Evolutionary conservation across 1,139 yeast genomes (phyloP).

Genomic region (Lipomyces yarrowii): DNA sequence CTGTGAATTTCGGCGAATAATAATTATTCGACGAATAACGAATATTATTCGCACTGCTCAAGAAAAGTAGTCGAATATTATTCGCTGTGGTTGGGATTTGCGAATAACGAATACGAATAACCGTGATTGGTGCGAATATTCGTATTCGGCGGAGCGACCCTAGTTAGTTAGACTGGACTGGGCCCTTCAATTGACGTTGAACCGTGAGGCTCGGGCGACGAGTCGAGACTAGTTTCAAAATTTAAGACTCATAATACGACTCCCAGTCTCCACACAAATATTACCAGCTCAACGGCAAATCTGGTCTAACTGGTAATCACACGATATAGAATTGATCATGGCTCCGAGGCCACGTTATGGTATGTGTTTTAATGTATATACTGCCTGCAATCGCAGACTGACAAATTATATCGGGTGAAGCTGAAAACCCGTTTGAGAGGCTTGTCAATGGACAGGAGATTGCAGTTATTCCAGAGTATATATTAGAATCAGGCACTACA

Average conservation of each 20-base stretch:
- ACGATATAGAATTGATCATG: not conserved
- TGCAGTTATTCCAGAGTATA: constrained; percentile 74
- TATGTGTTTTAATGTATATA: not conserved
- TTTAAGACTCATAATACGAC: not conserved
- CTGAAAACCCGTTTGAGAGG: constrained; percentile 69
- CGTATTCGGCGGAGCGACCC: too few relatives aligned
- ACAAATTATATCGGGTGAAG: constrained; percentile 39
- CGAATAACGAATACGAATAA: too few relatives aligned
- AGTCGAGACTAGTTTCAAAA: not conserved
- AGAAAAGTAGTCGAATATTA: too few relatives aligned
- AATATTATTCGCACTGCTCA: too few relatives aligned
- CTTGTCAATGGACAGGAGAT: constrained; percentile 81
- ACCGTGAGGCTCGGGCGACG: not conserved
- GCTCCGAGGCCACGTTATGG: constrained; percentile 1
- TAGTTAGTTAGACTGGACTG: too few relatives aligned
- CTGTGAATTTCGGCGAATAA: too few relatives aligned
- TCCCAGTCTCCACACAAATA: not conserved
- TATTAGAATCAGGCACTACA: constrained; percentile 80
- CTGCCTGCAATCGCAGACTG: not conserved
- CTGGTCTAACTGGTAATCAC: not conserved
- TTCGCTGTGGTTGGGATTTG: too few relatives aligned
- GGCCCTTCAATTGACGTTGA: too few relatives aligned
- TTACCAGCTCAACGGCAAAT: not conserved
- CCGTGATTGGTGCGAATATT: too few relatives aligned
- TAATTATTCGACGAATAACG: too few relatives aligned